Evolutionary conservation across 805 yeast species (phyloP).

Genomic region (Schwanniomyces polymorphus): DNA sequence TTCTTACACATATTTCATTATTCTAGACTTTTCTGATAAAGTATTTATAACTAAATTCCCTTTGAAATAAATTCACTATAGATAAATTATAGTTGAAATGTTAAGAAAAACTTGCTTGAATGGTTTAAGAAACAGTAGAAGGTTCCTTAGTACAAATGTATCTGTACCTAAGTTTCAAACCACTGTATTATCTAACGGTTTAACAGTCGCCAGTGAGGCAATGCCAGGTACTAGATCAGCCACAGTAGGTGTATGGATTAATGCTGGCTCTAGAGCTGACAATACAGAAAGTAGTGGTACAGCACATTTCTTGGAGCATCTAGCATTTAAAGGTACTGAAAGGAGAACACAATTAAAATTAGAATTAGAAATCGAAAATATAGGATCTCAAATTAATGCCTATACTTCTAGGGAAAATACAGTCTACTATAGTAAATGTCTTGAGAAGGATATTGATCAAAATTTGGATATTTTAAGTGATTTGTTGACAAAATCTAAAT

Average conservation of each 20-base stretch:
- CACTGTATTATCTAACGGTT: slow-evolving; percentile 81
- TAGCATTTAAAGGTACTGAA: slow-evolving; percentile 93
- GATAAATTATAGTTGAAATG: too few species aligned
- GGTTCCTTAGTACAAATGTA: slow-evolving; percentile 7
- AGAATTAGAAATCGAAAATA: slow-evolving; percentile 91
- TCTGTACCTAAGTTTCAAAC: slow-evolving; percentile 43
- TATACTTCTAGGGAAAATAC: slow-evolving; percentile 97
- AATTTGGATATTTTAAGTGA: slow-evolving; percentile 89
- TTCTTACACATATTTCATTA: neutral
- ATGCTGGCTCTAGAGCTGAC: slow-evolving; percentile 98
- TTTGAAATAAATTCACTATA: too few species aligned
- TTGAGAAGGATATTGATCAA: slow-evolving; percentile 75
- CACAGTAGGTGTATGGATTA: slow-evolving; percentile 97
- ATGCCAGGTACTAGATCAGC: slow-evolving; percentile 91
- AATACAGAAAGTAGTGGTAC: slow-evolving; percentile 84
- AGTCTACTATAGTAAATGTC: slow-evolving; percentile 90
- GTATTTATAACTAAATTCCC: too few species aligned
- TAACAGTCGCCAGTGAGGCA: slow-evolving; percentile 89
- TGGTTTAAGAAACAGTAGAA: neutral
- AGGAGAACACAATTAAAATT: slow-evolving; percentile 76
- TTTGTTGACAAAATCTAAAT: slow-evolving; percentile 79
- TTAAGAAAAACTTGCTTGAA: neutral
- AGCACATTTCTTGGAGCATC: slow-evolving; percentile 95
- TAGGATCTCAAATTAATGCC: slow-evolving; percentile 98
- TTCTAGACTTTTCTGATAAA: neutral